phyloP scores from a whole-genome alignment of 129 eudicot genomes.

The Artemisia annua region DNA sequence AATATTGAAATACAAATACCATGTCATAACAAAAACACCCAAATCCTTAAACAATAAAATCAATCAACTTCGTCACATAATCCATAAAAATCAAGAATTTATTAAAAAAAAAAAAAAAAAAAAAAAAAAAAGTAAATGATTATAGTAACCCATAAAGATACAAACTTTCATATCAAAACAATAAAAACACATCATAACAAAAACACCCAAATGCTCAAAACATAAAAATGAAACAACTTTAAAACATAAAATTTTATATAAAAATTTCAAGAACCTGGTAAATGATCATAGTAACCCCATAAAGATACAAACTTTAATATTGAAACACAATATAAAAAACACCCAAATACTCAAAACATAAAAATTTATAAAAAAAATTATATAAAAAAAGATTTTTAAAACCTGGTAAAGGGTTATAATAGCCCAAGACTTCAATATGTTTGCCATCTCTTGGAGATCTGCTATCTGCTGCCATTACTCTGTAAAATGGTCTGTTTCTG shows the following conservation, averaged over 20 bases:
- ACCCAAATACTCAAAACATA: not conserved
- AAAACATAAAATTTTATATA: not conserved
- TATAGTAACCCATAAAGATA: conserved; percentile 41
- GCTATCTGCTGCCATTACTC: conserved; percentile 95
- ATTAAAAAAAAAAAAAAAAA: no score
- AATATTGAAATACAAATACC: no score
- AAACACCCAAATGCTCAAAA: not conserved
- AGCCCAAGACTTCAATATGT: conserved; percentile 89
- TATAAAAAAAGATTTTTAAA: not conserved
- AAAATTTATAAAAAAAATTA: not conserved
- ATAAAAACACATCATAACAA: no score
- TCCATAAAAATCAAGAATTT: no score
- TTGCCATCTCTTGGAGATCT: conserved; percentile 93
- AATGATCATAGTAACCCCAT: conserved; percentile 78
- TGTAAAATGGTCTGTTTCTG: conserved; percentile 80
- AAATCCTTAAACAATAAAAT: no score
- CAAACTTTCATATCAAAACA: no score
- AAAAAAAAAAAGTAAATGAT: no score
- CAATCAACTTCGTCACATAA: no score
- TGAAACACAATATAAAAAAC: not conserved
- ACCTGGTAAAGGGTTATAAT: conserved; percentile 96
- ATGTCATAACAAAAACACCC: no score
- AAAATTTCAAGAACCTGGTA: conserved; percentile 49
- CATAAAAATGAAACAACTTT: not conserved
- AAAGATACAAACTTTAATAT: no score